phyloP scores from a whole-genome alignment of 2,329 filamentous ascomycete genomes.

The Bisporella sp. region DNA sequence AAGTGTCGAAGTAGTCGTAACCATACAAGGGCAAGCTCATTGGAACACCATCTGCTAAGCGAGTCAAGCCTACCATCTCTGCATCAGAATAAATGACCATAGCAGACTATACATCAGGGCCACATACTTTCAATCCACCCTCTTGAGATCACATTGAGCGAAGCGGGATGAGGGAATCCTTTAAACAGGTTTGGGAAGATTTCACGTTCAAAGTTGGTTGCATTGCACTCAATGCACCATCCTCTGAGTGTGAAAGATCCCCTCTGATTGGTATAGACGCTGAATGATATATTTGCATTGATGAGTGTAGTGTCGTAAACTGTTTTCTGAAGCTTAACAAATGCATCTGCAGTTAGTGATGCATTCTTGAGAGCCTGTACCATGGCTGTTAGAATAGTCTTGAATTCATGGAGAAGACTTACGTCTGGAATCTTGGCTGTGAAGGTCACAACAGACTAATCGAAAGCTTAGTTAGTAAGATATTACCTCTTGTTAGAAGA shows the following conservation, averaged over 20 bases:
- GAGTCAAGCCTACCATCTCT: slow-evolving; percentile 2
- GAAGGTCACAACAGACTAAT: background rate
- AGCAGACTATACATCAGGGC: no score
- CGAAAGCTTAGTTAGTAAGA: no score
- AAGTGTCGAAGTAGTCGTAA: slow-evolving; percentile 10
- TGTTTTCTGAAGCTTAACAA: slow-evolving; percentile 4
- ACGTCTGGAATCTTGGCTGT: slow-evolving; percentile 4
- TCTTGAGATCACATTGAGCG: slow-evolving; percentile 17
- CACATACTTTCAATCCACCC: slow-evolving; percentile 9
- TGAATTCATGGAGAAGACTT: no score
- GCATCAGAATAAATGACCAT: no score
- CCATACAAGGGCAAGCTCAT: slow-evolving; percentile 10
- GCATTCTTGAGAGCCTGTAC: slow-evolving; percentile 12
- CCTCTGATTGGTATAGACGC: slow-evolving; percentile 33
- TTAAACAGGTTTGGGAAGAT: slow-evolving; percentile 31
- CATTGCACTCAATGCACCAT: slow-evolving; percentile 30
- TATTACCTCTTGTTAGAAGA: no score
- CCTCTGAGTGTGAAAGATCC: slow-evolving; percentile 29
- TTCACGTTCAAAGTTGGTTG: slow-evolving; percentile 29
- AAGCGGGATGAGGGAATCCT: slow-evolving; percentile 21
- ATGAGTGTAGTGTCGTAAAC: slow-evolving; percentile 12
- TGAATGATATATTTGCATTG: slow-evolving; percentile 32
- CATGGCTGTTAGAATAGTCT: no score
- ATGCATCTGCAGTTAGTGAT: background rate
- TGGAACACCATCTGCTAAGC: slow-evolving; percentile 2